These are phyloP conservation scores for Posidonia oceanica DNA, from an alignment of 116 monocot species.

Conservation along the genomic window DNA sequence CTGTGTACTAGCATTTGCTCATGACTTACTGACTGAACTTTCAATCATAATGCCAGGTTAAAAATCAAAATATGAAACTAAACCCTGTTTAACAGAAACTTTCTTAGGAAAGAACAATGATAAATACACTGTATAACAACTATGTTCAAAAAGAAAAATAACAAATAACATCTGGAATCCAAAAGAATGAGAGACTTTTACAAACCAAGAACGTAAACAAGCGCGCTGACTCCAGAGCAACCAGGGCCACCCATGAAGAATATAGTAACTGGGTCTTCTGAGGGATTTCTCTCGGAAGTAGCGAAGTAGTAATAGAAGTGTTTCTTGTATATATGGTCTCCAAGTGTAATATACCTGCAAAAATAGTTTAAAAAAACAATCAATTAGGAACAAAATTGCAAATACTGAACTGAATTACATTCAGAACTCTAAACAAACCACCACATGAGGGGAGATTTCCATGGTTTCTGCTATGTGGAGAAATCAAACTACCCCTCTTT, in stretches of 20 bases:
- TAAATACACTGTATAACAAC: not conserved
- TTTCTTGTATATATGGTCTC: not conserved
- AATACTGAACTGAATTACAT: not conserved
- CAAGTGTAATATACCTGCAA: slow-evolving; percentile 9
- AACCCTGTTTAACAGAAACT: too few relatives aligned
- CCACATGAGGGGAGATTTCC: not conserved
- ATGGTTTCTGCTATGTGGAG: not conserved
- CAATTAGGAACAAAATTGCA: not conserved
- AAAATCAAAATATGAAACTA: too few relatives aligned
- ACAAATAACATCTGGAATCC: not conserved
- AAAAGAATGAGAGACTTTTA: not conserved
- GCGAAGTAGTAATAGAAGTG: slow-evolving; percentile 16
- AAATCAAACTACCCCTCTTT: not conserved
- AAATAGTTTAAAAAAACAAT: not conserved
- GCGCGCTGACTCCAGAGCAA: slow-evolving; percentile 2
- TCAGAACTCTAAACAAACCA: not conserved
- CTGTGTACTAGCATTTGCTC: too few relatives aligned
- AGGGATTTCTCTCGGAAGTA: slow-evolving; percentile 13
- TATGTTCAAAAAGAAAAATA: not conserved
- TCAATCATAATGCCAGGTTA: too few relatives aligned
- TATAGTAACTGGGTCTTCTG: slow-evolving; percentile 7
- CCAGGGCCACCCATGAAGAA: slow-evolving; percentile 12
- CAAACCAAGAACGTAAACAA: slow-evolving; percentile 7
- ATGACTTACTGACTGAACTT: too few relatives aligned
- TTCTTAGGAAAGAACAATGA: too few relatives aligned